phyloP scores from a whole-genome alignment of 192 early-diverging fungal genomes.

The Linnemannia exigua region DNA sequence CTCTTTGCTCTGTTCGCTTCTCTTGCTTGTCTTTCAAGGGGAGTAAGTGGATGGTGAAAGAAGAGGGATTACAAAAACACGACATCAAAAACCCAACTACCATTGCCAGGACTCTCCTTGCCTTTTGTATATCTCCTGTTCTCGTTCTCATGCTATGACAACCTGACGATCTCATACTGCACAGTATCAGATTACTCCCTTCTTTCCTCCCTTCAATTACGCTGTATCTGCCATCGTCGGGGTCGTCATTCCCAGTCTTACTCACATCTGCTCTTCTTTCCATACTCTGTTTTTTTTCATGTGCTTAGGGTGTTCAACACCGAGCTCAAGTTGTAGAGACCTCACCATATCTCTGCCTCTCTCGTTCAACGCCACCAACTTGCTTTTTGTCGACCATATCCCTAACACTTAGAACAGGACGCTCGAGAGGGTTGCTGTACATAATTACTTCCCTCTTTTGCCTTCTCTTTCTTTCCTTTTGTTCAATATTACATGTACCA shows the following conservation, averaged over 20 bases:
- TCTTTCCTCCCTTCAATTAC: not conserved
- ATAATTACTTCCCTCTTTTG: not conserved
- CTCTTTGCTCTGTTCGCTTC: not conserved
- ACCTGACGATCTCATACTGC: not conserved
- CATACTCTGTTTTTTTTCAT: not conserved
- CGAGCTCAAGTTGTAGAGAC: conserved; percentile 29
- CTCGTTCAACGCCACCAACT: too few species aligned
- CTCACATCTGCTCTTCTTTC: not conserved
- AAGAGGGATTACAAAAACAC: not conserved
- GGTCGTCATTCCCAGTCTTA: not conserved
- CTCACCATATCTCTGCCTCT: not conserved
- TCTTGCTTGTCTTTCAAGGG: not conserved
- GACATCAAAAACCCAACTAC: not conserved
- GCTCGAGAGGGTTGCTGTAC: not conserved
- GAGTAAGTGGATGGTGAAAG: not conserved
- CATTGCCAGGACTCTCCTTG: not conserved
- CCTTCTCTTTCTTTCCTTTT: not conserved
- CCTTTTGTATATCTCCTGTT: conserved; percentile 4
- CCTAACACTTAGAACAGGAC: not conserved
- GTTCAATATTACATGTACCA: not conserved
- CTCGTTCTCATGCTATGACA: not conserved
- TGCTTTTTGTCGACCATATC: not conserved
- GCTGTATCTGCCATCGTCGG: too few species aligned
- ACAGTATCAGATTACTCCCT: not conserved
- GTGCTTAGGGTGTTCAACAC: conserved; percentile 43